Conservation (phyloP, 495 filamentous ascomycete genomes). For the Xylaria palmicola region DNA sequence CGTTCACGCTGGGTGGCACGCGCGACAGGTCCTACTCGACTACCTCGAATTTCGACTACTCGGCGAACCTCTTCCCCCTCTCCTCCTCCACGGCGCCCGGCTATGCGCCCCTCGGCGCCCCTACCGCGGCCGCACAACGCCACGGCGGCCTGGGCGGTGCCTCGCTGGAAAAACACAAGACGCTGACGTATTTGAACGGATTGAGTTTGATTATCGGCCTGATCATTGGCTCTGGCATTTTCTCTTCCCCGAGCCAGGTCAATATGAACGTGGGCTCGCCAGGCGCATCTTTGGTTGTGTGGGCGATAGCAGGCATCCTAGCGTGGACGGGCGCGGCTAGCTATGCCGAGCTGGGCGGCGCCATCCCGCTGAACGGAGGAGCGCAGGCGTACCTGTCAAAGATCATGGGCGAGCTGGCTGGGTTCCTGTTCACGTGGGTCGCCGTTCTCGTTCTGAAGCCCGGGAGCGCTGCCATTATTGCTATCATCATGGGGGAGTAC, state of each 20-base stretch:
- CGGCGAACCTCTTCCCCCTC: conserved; percentile 84
- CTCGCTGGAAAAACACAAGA: conserved; percentile 93
- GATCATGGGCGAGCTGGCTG: conserved; percentile 89
- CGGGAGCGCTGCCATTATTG: conserved; percentile 87
- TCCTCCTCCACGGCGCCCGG: conserved; percentile 75
- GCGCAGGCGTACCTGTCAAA: conserved; percentile 90
- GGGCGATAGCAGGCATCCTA: conserved; percentile 83
- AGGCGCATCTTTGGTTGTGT: conserved; percentile 84
- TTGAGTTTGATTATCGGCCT: conserved; percentile 85
- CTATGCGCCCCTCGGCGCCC: conserved; percentile 79
- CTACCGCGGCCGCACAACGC: conserved; percentile 53
- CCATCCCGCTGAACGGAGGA: conserved; percentile 93
- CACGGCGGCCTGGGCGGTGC: conserved; percentile 45
- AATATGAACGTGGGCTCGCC: conserved; percentile 91
- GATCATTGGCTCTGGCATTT: conserved; percentile 97
- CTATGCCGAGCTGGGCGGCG: conserved; percentile 93
- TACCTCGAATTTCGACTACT: conserved; percentile 91
- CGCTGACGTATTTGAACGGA: conserved; percentile 90
- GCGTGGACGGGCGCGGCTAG: conserved; percentile 97
- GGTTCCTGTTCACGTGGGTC: conserved; percentile 95
- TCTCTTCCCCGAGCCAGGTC: conserved; percentile 91
- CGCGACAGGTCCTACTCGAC: conserved; percentile 78
- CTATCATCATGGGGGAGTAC: conserved; percentile 98
- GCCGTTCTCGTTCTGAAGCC: conserved; percentile 93
- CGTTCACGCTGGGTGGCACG: conserved; percentile 44